These are phyloP conservation scores for Pythium monospermum DNA, from an alignment of 352 stramenopile genomes.

Conservation along the genomic window DNA sequence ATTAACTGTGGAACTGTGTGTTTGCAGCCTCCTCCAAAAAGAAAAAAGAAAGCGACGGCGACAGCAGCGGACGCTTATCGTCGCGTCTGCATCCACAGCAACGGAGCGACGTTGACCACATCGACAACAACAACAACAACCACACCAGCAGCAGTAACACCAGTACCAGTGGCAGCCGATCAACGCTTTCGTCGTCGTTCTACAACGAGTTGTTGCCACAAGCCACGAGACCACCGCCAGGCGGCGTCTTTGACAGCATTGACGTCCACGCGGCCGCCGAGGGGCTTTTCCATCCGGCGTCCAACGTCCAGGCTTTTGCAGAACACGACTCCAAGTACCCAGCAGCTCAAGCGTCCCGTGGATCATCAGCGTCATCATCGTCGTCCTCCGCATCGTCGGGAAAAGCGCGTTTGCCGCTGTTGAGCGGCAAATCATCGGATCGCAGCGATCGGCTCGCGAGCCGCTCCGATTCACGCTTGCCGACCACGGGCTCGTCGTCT, in stretches of 20 bases:
- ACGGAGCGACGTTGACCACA: constrained; percentile 14
- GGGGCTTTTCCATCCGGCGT: constrained; percentile 73
- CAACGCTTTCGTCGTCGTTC: too few relatives aligned
- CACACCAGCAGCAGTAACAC: not conserved
- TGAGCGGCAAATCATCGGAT: constrained; percentile 21
- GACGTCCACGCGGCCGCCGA: constrained; percentile 57
- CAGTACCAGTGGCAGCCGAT: too few relatives aligned
- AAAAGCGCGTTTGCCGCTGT: constrained; percentile 7
- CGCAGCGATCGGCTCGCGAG: constrained; percentile 25
- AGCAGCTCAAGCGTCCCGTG: constrained; percentile 5
- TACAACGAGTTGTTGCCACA: constrained; percentile 25
- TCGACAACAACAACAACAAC: constrained; percentile 9
- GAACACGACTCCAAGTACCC: constrained; percentile 74
- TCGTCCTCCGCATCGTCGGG: not conserved
- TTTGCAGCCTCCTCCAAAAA: too few relatives aligned
- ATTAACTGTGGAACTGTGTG: not conserved
- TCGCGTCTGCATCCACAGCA: constrained; percentile 21
- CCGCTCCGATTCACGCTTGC: constrained; percentile 26
- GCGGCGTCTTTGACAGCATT: constrained; percentile 58
- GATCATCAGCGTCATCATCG: not conserved
- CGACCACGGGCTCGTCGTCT: constrained; percentile 11
- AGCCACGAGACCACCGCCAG: constrained; percentile 10
- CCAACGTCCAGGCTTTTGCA: constrained; percentile 67
- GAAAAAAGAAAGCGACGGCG: constrained; percentile 13
- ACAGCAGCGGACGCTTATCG: constrained; percentile 9